Evolutionary conservation across 2,329 filamentous ascomycete species (phyloP), one percentile per base, ranked within the genome.

Genomic region (Botrytis fragariae): DNA sequence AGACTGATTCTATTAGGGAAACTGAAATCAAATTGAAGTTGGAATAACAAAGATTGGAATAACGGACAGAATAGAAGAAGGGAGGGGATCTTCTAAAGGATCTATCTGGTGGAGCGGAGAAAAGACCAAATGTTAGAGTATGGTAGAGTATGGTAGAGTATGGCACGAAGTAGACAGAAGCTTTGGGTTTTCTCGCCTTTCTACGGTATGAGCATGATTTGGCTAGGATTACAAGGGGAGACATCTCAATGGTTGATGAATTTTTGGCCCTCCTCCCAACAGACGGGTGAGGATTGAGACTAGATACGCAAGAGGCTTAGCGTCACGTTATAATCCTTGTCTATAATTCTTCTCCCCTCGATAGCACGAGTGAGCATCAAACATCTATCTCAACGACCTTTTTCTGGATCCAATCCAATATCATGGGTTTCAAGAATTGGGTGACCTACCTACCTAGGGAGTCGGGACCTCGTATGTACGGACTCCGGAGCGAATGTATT

Each of bases 251-350:
- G 71, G 71, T 68, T 72, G 71, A 72, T 42, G 29, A 45, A 48
- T 61, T 69, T 72, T 72, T 68, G 62, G 62, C 35, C 39, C 35
- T 67, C 70, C 70, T 72, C 71, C 71, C 71, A 72, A 72, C 71
- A 72, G 71, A 72, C 71, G 39, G 71, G 32, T 20, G 71, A 60
- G 29, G 48, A 61, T 57, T 60, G 45, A 35, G 32, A 37, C 71
- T 72, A 72, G 62, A 39, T 20, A 29, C n/a, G 35, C 7, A 72
- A 68, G 39, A 18, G 71, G 71, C 16, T 39, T 72, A 72, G 71
- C 32, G 39, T 68, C 5, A 35, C 10, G 12, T 9, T 0, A 0
- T 14, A 8, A 72, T 1, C 71, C 71, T 39, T 68, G 71, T 20
- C 10, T 16, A 59, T 69, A 51, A 51, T 29, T 25, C 8, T 32